A percentile compares a stretch with the other conserved stretches of the same genome.
Conservation (phyloP, 2,329 filamentous ascomycete species). For the Calonectria naviculata region DNA sequence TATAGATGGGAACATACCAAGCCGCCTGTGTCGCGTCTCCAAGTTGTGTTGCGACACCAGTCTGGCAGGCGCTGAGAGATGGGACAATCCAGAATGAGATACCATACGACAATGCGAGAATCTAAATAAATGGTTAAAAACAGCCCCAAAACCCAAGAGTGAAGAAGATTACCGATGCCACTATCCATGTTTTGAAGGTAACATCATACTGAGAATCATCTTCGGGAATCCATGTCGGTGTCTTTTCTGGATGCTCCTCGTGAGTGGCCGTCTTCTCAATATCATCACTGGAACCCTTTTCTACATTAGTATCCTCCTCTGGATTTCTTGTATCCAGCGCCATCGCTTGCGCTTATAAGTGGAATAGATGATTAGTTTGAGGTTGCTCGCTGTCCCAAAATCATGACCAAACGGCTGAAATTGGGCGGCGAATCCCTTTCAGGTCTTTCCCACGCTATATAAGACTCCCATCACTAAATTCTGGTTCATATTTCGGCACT, state of each 20-base stretch:
- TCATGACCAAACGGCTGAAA: too few species aligned
- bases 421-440: neutral
- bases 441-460: neutral
- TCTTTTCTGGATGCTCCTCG: constrained; percentile 20
- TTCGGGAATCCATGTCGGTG: constrained; percentile 38
- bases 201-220: constrained; percentile 50
- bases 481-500: neutral
- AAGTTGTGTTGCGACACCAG: constrained; percentile 45
- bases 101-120: constrained; percentile 49
- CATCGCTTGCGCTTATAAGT: neutral
- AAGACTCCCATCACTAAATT: neutral
- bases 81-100: constrained; percentile 54
- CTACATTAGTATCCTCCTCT: neutral
- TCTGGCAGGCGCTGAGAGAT: constrained; percentile 43
- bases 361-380: neutral
- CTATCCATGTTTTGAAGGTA: constrained; percentile 53
- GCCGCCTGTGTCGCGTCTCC: constrained; percentile 45
- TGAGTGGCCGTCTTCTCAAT: constrained; percentile 22
- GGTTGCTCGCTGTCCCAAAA: neutral
- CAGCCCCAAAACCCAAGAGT: rapidly evolving
- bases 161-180: constrained; percentile 39
- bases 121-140: constrained; percentile 24
- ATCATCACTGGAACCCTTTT: constrained; percentile 16
- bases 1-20: constrained; percentile 51
- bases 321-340: neutral